Percentiles rank a stretch among this genome's conserved stretches.
phyloP scores from a whole-genome alignment of 2,329 filamentous ascomycete species.

The Pseudogymnoascus sp. region DNA sequence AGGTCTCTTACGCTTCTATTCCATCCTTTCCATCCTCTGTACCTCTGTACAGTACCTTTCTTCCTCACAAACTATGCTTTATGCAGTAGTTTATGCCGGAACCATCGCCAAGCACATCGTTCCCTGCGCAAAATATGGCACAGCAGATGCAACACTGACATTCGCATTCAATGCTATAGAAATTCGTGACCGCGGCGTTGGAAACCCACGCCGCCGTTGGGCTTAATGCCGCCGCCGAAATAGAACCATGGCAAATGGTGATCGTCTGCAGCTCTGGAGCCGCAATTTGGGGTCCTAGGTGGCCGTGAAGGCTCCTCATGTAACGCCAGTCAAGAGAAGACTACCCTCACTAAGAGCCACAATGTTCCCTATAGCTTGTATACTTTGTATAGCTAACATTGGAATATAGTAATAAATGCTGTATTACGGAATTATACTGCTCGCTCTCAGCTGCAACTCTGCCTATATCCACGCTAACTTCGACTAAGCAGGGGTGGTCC shows the following conservation, averaged over 20 bases:
- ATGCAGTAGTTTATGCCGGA: background rate
- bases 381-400: background rate
- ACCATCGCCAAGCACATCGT: background rate
- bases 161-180: background rate
- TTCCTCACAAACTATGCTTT: background rate
- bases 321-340: background rate
- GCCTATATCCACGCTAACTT: background rate
- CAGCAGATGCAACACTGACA: background rate
- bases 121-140: conserved; percentile 1
- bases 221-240: background rate
- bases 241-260: background rate
- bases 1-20: background rate
- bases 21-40: background rate
- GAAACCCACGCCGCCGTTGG: background rate
- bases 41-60: background rate
- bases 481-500: background rate
- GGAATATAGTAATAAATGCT: background rate
- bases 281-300: too few relatives aligned
- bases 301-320: background rate
- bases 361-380: background rate
- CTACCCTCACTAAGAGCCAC: background rate
- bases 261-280: background rate
- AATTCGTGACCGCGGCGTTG: background rate
- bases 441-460: background rate
- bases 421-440: background rate